Percentiles rank a stretch among this genome's conserved stretches.
Conservation (phyloP, 2,329 filamentous ascomycete genomes). For the Fusarium verticillioides region DNA sequence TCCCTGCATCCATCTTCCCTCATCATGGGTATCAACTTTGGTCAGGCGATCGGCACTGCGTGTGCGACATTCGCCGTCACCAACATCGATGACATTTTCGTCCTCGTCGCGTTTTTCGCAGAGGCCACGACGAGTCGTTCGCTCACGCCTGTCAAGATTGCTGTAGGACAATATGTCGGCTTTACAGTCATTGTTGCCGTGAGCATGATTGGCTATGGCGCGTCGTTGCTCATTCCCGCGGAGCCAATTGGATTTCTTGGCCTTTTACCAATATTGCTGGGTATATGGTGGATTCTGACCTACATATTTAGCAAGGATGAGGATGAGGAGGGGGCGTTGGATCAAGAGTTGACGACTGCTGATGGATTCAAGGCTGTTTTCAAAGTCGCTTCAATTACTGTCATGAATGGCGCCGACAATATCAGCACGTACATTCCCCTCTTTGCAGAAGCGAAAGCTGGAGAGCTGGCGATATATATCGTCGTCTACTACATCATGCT, state of each 20-base stretch:
- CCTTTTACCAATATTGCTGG: not conserved
- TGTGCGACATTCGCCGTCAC: slow-evolving; percentile 5
- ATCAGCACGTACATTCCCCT: slow-evolving; percentile 3
- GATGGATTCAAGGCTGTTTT: not conserved
- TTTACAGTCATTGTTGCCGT: slow-evolving; percentile 1
- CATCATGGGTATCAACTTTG: slow-evolving; percentile 1
- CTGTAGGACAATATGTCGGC: not conserved
- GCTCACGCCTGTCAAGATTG: not conserved
- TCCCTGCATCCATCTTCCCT: not conserved
- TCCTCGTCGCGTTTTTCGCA: not conserved
- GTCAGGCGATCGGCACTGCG: not conserved
- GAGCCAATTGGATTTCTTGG: slow-evolving; percentile 9
- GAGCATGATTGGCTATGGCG: slow-evolving; percentile 4
- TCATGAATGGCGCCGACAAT: slow-evolving; percentile 2
- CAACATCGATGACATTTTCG: slow-evolving; percentile 7
- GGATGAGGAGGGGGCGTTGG: not conserved
- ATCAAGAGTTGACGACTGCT: not conserved
- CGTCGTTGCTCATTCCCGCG: not conserved
- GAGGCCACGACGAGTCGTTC: not conserved
- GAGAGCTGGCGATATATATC: not conserved
- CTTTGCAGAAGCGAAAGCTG: not conserved
- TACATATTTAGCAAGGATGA: not conserved
- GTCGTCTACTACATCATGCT: slow-evolving; percentile 7
- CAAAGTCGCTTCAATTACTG: slow-evolving; percentile 1
- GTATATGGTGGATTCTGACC: not conserved